Base-by-base conservation (phyloP, 352 stramenopile genomes). In the Pythium scleroteichum region DNA sequence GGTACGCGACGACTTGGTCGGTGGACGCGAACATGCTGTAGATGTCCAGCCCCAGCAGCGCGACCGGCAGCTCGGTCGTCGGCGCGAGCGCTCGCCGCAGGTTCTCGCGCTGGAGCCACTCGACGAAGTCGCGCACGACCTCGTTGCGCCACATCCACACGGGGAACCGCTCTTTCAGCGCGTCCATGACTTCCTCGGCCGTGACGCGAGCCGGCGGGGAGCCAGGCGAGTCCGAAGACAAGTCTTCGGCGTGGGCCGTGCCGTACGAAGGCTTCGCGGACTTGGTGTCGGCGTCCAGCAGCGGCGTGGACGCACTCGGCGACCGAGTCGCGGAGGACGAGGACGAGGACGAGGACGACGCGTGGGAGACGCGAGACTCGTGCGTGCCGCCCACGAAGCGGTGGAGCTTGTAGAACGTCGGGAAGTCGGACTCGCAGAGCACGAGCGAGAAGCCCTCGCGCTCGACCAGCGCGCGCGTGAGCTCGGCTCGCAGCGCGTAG, bases 121-220 rank as follows among this genome's bases (percentile, higher is more conserved):
- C 46, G 45, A 74, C 60, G 64, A 77, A 77, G 39, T 74, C 69
- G 22, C 66, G 60, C 42, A 77, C 60, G 24, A 71, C 60, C 27
- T 72, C 61, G 38, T 77, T 77, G 53, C 63, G 69, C 69, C 69
- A 77, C 69, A 77, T 77, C 69, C 69, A 77, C 42, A 67, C 55
- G 33, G 69, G 69, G 38, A 77, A 77, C 12, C 64, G 58, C 13
- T 58, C 50, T 29, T 73, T 73, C 10, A 73, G 54, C 17, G 54
- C 62, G 13, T 73, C 60, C 66, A 76, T 73, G 24, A 76, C 60
- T 48, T 76, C 68, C 13, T 71, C 65, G 24, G 58, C 51, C 19
- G 59, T 64, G 23, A 64, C 48, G 20, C 57, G 57, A 12, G 57
- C 17, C 35, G 46, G 8, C 7, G 33, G 38, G 3, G 23, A 29